Conservation (phyloP, 73 alveolate genomes). For the Tetrahymena elliotti region DNA sequence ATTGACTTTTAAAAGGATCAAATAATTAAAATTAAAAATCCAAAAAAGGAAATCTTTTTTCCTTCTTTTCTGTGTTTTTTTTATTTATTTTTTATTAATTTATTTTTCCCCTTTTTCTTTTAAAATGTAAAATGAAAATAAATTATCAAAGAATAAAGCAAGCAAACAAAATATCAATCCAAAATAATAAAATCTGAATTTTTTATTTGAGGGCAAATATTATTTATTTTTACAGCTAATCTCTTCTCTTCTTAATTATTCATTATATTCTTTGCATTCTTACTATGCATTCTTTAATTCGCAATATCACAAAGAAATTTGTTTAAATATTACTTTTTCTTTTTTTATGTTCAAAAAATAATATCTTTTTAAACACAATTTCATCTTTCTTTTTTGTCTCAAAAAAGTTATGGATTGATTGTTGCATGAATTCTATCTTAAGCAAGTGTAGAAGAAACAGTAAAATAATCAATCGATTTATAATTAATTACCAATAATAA, state of each 20-base stretch:
- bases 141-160: neutral
- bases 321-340: neutral
- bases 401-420: neutral
- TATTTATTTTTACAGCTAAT: neutral
- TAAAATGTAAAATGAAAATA: neutral
- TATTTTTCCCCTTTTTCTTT: neutral
- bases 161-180: too few species aligned
- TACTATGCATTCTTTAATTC: neutral
- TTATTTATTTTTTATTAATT: neutral
- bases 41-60: neutral
- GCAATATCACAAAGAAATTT: neutral
- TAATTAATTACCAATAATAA: constrained; percentile 54
- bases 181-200: neutral
- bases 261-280: neutral
- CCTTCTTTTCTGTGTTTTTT: neutral
- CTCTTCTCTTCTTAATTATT: neutral
- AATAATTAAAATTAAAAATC: neutral
- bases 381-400: too few species aligned
- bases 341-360: neutral
- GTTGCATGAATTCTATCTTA: neutral
- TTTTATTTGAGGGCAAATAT: neutral
- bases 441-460: neutral
- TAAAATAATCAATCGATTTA: neutral
- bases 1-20: neutral
- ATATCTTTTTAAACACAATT: too few species aligned